Conservation (phyloP, 1,284 basidiomycete species). For the Megacollybia platyphylla region DNA sequence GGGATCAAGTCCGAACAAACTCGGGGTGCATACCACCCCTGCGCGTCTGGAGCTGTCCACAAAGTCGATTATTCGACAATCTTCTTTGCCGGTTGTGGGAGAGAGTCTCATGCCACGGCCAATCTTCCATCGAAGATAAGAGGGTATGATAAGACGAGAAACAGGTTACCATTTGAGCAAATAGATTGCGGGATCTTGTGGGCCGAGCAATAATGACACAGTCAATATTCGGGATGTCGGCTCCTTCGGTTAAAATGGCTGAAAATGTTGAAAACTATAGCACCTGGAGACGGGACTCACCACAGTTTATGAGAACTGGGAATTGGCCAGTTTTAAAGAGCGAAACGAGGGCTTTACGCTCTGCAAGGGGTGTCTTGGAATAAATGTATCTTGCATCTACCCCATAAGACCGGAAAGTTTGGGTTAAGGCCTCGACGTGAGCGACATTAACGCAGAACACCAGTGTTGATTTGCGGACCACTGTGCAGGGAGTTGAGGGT, state of each 20-base stretch:
- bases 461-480: conserved; percentile 70
- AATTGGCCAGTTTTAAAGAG: conserved; percentile 65
- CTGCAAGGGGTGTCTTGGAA: conserved; percentile 51
- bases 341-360: conserved; percentile 55
- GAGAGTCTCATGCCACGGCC: conserved; percentile 87
- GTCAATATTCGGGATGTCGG: conserved; percentile 88
- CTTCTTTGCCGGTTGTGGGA: conserved; percentile 67
- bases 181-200: conserved; percentile 80
- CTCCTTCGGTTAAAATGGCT: conserved; percentile 88
- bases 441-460: conserved; percentile 84
- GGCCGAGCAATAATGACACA: conserved; percentile 82
- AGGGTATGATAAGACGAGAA: neutral
- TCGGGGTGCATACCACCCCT: conserved; percentile 74
- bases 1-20: conserved; percentile 81
- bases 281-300: conserved; percentile 25
- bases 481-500: conserved; percentile 16
- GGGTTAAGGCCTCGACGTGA: conserved; percentile 74
- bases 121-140: conserved; percentile 37
- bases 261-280: conserved; percentile 1
- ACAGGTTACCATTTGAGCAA: conserved; percentile 78
- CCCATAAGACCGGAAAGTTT: conserved; percentile 63
- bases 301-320: conserved; percentile 88
- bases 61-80: conserved; percentile 89
- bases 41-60: conserved; percentile 71
- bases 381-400: conserved; percentile 82